Percentiles rank a stretch among this genome's conserved stretches.
These are phyloP conservation scores for Thraustochytrium striatum DNA, from an alignment of 352 stramenopile genomes.

Conservation along the genomic window DNA sequence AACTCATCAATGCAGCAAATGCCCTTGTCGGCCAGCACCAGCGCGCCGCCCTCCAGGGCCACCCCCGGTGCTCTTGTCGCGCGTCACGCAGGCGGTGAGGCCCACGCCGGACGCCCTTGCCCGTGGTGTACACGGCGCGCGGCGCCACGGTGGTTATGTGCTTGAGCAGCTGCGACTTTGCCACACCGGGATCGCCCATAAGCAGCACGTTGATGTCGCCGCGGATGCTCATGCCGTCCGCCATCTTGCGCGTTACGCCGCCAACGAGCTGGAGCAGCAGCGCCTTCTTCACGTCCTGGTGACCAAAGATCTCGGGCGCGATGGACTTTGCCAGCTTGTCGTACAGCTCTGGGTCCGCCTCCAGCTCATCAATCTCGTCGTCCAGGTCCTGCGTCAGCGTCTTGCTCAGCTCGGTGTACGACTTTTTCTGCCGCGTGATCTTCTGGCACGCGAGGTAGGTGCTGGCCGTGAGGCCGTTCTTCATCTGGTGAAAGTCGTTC, in stretches of 20 bases:
- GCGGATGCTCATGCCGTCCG: conserved; percentile 90
- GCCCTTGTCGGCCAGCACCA: conserved; percentile 96
- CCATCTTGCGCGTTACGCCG: conserved; percentile 62
- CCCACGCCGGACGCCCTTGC: conserved; percentile 97
- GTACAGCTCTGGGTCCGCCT: conserved; percentile 75
- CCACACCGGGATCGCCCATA: conserved; percentile 95
- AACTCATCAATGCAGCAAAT: conserved; percentile 99
- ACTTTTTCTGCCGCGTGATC: conserved; percentile 94
- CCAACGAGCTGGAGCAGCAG: conserved; percentile 94
- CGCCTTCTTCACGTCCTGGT: conserved; percentile 98
- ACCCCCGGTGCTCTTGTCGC: conserved; percentile 82
- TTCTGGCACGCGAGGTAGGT: conserved; percentile 93
- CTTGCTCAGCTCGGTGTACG: conserved; percentile 69
- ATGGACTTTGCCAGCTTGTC: conserved; percentile 88
- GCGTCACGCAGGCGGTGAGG: conserved; percentile 93
- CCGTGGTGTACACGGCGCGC: conserved; percentile 97
- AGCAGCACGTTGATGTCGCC: conserved; percentile 98
- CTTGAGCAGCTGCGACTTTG: conserved; percentile 99
- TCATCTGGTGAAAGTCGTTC: conserved; percentile 59
- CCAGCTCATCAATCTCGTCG: conserved; percentile 63
- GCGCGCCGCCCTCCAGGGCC: conserved; percentile 84
- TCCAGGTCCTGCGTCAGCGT: conserved; percentile 64
- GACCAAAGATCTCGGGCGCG: conserved; percentile 98
- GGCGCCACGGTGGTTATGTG: conserved; percentile 93
- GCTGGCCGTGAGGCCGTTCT: conserved; percentile 86